Evolutionary conservation across 2,329 filamentous ascomycete species (phyloP), one percentile per base, ranked within the genome.

Genomic region (Stemphylium lycopersici): DNA sequence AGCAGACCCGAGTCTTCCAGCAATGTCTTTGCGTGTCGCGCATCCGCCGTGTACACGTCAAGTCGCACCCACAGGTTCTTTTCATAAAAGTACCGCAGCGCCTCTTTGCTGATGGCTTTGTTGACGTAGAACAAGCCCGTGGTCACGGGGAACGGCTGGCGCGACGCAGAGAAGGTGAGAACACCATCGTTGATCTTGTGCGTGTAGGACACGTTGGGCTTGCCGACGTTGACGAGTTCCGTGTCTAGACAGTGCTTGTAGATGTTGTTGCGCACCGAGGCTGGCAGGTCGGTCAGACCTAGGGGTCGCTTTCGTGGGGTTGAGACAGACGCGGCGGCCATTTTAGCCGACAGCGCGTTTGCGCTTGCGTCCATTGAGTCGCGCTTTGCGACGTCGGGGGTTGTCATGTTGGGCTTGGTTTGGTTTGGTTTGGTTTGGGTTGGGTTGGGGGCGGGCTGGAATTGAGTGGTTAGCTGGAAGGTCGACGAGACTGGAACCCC

Each of bases 231-330:
- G 43, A 71, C 69, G n/a, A 70, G 58, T 34, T 74, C 71, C 8
- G 69, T 71, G 50, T 74, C 71, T 7, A 74, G 65, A 16, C 67
- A 53, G 56, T 73, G 63, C 26, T 61, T 63, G 61, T 72, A 72
- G 43, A 74, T 74, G 12, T 58, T 66, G 55, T 73, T 72, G 20
- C 69, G 70, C 26, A 74, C 46, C 0, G 67, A 64, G 1, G 65
- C 38, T 0, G 72, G 72, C 6, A 74, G 66, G 31, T 61, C 51
- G 2, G 62, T 61, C 10, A 74, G 60, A 15, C 59, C 45, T 7
- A 63, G 26, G 1, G 50, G 48, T n/a, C 41, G 56, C 54, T 77
- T 77, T 36, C 63, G 29, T 0, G 16, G 15, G 4, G 37, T 38
- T n/a, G 66, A 16, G 6, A 12, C 15, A 15, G 61, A 47, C 10